phyloP scores from a whole-genome alignment of 345 rosid species.

The Hibiscus trionum region DNA sequence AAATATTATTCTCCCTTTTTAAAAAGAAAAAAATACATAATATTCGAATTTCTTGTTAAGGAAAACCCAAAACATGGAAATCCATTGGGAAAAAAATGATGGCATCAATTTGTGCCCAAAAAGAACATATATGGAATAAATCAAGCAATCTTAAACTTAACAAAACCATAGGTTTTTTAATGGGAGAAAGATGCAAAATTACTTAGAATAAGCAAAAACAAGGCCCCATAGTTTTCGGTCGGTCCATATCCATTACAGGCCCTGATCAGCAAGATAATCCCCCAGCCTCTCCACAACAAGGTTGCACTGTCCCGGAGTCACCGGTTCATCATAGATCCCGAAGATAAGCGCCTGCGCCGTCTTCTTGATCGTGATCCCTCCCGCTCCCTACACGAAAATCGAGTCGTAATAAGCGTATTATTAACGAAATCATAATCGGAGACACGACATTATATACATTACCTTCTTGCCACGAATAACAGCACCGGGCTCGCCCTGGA shows the following conservation, averaged over 20 bases:
- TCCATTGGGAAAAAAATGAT: neutral
- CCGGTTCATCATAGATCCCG: slow-evolving; percentile 72
- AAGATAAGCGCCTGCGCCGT: slow-evolving; percentile 67
- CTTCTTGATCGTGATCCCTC: slow-evolving; percentile 70
- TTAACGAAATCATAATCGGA: no score
- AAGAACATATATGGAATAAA: neutral
- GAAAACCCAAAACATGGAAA: neutral
- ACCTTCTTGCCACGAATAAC: slow-evolving; percentile 95
- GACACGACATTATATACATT: neutral
- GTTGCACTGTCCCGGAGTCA: slow-evolving; percentile 86
- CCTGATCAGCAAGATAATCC: slow-evolving; percentile 72
- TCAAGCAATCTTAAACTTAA: neutral
- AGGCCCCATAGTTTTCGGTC: no score
- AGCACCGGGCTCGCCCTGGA: slow-evolving; percentile 73
- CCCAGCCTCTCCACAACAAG: slow-evolving; percentile 90
- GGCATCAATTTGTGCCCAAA: neutral
- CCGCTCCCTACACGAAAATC: slow-evolving; percentile 39
- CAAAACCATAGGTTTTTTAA: neutral
- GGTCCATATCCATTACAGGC: slow-evolving; percentile 26
- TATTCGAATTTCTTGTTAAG: neutral
- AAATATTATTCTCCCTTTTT: no score
- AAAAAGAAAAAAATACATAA: neutral
- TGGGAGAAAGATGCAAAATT: slow-evolving; percentile 15
- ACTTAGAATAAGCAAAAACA: no score
- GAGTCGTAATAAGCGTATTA: neutral